Evolutionary conservation across 2,329 filamentous ascomycete genomes (phyloP).

Genomic region (Orbilia ellipsospora): DNA sequence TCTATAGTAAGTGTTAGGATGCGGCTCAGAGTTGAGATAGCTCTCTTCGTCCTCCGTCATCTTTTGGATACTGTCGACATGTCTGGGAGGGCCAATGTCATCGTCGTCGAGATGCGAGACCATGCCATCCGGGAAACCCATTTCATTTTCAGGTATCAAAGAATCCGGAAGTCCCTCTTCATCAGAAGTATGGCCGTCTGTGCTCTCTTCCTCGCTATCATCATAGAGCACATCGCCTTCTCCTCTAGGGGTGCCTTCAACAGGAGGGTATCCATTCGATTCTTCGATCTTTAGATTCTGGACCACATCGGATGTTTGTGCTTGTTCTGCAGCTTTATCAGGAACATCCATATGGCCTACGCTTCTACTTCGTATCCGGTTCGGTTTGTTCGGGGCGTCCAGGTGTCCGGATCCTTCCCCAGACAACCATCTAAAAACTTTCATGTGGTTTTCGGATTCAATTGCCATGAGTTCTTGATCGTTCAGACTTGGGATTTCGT

Average conservation of each 20-base stretch:
- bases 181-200: conserved; percentile 45
- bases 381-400: conserved; percentile 20
- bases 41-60: conserved; percentile 58
- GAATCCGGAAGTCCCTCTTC: conserved; percentile 51
- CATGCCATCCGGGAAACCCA: conserved; percentile 42
- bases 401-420: conserved; percentile 51
- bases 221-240: conserved; percentile 52
- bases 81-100: conserved; percentile 40
- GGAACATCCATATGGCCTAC: conserved; percentile 31
- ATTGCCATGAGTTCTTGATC: conserved; percentile 46
- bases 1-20: conserved; percentile 57
- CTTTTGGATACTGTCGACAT: conserved; percentile 49
- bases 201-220: conserved; percentile 51
- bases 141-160: conserved; percentile 42
- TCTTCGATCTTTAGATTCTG: conserved; percentile 28
- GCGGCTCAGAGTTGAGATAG: conserved; percentile 60
- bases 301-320: not conserved
- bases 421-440: conserved; percentile 51
- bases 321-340: not conserved
- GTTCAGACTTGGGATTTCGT: conserved; percentile 47
- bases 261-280: conserved; percentile 25
- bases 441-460: conserved; percentile 53
- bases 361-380: conserved; percentile 39
- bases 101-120: conserved; percentile 35
- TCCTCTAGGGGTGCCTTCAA: conserved; percentile 49